Percentiles rank a stretch among this genome's conserved stretches.
Conservation (phyloP, 2,329 filamentous ascomycete genomes). For the Apiospora malaysiana region DNA sequence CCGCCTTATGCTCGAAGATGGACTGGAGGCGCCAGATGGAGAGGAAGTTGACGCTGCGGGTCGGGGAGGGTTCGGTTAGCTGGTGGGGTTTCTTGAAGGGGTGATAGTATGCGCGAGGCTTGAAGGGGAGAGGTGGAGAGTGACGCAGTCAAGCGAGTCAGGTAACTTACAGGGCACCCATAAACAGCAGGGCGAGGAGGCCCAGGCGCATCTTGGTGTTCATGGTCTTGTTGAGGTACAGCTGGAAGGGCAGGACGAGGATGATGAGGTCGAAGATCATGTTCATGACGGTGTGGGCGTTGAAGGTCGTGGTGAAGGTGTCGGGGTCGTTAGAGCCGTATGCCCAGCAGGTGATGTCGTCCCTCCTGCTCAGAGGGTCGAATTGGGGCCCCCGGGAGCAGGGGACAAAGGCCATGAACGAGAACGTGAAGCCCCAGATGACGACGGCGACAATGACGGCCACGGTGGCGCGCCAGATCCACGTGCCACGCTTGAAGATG, state of each 20-base stretch:
- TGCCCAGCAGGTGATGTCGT: conserved; percentile 26
- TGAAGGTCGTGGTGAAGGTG: conserved; percentile 31
- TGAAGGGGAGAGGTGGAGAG: too few relatives aligned
- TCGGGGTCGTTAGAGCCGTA: conserved; percentile 30
- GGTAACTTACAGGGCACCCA: conserved; percentile 43
- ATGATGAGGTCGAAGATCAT: conserved; percentile 34
- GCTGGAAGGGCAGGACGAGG: conserved; percentile 31
- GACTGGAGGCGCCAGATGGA: conserved; percentile 40
- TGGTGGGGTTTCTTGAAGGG: too few relatives aligned
- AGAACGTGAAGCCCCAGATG: conserved; percentile 40
- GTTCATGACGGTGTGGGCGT: conserved; percentile 33
- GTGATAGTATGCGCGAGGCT: too few relatives aligned
- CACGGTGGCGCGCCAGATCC: conserved; percentile 33
- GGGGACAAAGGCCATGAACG: conserved; percentile 38
- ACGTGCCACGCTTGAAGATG: conserved; percentile 35
- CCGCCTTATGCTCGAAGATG: conserved; percentile 38
- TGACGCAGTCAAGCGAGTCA: too few relatives aligned
- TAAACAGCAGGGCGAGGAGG: conserved; percentile 37
- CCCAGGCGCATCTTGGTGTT: conserved; percentile 38
- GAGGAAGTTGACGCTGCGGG: conserved; percentile 37
- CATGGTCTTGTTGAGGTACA: conserved; percentile 29
- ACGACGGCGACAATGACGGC: conserved; percentile 33
- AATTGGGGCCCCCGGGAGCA: conserved; percentile 41
- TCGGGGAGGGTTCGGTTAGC: too few relatives aligned
- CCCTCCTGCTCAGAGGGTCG: conserved; percentile 33